Evolutionary conservation across 192 early-diverging fungal genomes (phyloP).

Genomic region (Coemansia sp.): DNA sequence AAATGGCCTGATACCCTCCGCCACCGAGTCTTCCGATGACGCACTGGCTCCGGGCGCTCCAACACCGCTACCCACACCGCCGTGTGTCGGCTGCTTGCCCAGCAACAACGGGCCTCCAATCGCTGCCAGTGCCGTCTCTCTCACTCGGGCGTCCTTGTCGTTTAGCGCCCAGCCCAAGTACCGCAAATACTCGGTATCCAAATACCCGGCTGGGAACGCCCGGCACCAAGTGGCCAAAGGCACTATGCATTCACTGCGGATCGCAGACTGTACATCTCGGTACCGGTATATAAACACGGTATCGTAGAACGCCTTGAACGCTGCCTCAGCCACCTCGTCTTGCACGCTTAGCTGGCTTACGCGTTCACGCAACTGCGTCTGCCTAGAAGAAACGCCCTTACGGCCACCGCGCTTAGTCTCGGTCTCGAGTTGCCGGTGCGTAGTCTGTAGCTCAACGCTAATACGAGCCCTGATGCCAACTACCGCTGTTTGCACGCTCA

Average conservation of each 20-base stretch:
- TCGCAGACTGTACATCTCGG: conserved; percentile 81
- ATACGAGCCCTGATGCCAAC: conserved; percentile 66
- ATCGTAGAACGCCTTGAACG: conserved; percentile 75
- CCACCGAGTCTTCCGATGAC: conserved; percentile 48
- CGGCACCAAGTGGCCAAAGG: conserved; percentile 81
- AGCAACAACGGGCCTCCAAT: conserved; percentile 59
- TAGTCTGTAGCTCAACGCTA: conserved; percentile 61
- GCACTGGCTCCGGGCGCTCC: conserved; percentile 75
- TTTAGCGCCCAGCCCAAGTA: conserved; percentile 88
- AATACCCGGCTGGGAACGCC: conserved; percentile 67
- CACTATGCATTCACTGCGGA: conserved; percentile 81
- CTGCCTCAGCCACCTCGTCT: conserved; percentile 59
- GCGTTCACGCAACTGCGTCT: conserved; percentile 25
- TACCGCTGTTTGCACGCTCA: conserved; percentile 67
- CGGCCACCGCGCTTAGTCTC: conserved; percentile 39
- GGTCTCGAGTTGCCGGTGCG: conserved; percentile 69
- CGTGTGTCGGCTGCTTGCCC: conserved; percentile 61
- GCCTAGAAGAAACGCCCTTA: conserved; percentile 3
- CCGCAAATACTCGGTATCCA: conserved; percentile 73
- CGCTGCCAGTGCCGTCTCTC: conserved; percentile 70
- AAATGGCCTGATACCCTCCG: conserved; percentile 51
- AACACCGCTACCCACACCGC: conserved; percentile 66
- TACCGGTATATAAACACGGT: conserved; percentile 88
- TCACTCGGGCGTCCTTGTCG: conserved; percentile 73
- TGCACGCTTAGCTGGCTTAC: conserved; percentile 57